Evolutionary conservation across 805 yeast species (phyloP).

Genomic region (Lipomyces yamanashiensis): DNA sequence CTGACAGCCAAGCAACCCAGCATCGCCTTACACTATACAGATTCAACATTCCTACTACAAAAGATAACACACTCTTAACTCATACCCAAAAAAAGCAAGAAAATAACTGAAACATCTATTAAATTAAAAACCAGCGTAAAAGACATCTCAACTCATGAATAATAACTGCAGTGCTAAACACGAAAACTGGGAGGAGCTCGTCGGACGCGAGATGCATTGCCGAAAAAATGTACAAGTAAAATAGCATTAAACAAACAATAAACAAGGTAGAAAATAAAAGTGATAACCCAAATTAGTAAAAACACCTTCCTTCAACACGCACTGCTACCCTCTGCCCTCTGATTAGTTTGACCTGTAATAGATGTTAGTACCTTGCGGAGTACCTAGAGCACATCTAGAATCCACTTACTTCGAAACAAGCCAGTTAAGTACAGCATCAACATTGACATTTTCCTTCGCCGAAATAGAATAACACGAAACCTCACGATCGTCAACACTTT

Average conservation of each 20-base stretch:
- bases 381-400: background rate
- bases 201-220: background rate
- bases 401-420: slow-evolving; percentile 40
- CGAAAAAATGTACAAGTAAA: background rate
- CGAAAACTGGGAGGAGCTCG: background rate
- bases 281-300: background rate
- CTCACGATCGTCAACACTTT: slow-evolving; percentile 43
- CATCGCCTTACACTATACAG: background rate
- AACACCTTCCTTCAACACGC: background rate
- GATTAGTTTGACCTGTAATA: slow-evolving; percentile 2
- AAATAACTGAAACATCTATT: background rate
- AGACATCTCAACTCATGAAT: background rate
- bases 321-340: background rate
- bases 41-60: background rate
- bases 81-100: background rate
- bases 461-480: slow-evolving; percentile 47
- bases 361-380: background rate
- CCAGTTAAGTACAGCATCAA: slow-evolving; percentile 47
- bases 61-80: background rate
- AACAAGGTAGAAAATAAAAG: background rate
- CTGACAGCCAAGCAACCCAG: background rate
- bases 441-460: slow-evolving; percentile 45
- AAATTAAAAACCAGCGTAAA: background rate
- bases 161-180: background rate
- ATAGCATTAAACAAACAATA: background rate